Percentiles rank a stretch among this genome's conserved stretches.
These are phyloP conservation scores for Triticum dicoccoides DNA, from an alignment of 176 grass and related monocot species.

Conservation along the genomic window DNA sequence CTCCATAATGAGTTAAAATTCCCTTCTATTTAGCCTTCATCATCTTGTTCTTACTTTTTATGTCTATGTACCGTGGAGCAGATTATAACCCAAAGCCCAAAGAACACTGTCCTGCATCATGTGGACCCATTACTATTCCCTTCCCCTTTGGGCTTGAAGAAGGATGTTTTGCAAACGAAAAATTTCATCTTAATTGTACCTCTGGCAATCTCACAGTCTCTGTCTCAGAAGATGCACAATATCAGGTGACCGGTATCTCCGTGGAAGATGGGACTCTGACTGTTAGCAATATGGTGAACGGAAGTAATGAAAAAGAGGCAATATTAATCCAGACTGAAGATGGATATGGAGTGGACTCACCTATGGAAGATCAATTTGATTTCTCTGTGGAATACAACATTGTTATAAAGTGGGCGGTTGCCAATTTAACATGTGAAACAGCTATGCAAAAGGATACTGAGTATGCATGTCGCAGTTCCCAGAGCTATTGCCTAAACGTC, in stretches of 20 bases:
- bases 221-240: neutral
- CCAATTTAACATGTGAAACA: neutral
- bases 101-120: too few species aligned
- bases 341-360: rapidly evolving
- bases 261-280: neutral
- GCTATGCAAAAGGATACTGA: too few species aligned
- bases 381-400: too few species aligned
- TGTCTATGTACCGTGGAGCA: too few species aligned
- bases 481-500: too few species aligned
- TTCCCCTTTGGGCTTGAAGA: too few species aligned
- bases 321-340: neutral
- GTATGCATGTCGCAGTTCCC: too few species aligned
- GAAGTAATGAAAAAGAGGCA: neutral
- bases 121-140: too few species aligned
- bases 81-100: too few species aligned
- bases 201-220: neutral
- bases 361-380: neutral
- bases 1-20: neutral
- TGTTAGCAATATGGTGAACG: neutral
- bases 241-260: neutral
- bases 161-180: too few species aligned
- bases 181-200: too few species aligned
- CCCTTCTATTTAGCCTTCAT: neutral
- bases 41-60: neutral
- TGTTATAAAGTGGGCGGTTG: too few species aligned